A percentile compares a stretch with the other conserved stretches of the same genome.
Evolutionary conservation across 2,329 filamentous ascomycete genomes (phyloP).

Genomic region (Diaporthe batatas): DNA sequence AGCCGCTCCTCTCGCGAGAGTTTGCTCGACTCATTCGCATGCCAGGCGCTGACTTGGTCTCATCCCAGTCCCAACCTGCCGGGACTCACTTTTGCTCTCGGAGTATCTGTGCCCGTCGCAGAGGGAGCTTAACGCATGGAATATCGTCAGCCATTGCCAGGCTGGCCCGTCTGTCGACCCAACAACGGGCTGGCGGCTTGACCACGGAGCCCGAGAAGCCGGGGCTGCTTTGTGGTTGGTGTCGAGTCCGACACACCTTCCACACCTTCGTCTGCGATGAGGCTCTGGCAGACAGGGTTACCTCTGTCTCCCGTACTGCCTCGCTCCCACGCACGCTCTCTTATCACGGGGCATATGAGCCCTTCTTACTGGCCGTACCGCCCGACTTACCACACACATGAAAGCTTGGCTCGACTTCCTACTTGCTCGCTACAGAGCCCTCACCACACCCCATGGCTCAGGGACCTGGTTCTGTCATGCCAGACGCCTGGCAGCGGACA

Average conservation of each 20-base stretch:
- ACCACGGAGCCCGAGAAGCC: slow-evolving; percentile 7
- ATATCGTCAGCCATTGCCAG: neutral
- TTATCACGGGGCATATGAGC: neutral
- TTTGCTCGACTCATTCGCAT: slow-evolving; percentile 13
- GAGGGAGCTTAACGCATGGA: neutral
- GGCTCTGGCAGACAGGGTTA: slow-evolving; percentile 31
- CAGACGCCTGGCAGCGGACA: slow-evolving; percentile 8
- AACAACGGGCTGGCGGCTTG: slow-evolving; percentile 17
- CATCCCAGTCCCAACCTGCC: slow-evolving; percentile 14
- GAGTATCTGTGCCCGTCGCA: slow-evolving; percentile 27
- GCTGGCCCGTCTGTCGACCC: neutral
- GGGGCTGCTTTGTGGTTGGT: neutral
- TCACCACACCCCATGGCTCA: neutral
- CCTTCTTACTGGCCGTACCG: slow-evolving; percentile 12
- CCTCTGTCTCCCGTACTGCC: neutral
- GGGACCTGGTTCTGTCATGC: neutral
- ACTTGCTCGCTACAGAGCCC: neutral
- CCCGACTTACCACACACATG: neutral
- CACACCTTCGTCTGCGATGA: slow-evolving; percentile 22
- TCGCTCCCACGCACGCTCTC: neutral
- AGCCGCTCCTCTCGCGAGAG: slow-evolving; percentile 28
- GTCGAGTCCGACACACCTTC: slow-evolving; percentile 1
- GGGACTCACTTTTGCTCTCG: slow-evolving; percentile 28
- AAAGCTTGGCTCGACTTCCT: slow-evolving; percentile 16
- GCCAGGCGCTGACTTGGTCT: neutral